phyloP scores from a whole-genome alignment of 2,329 filamentous ascomycete species.

The Arthroderma sp. region DNA sequence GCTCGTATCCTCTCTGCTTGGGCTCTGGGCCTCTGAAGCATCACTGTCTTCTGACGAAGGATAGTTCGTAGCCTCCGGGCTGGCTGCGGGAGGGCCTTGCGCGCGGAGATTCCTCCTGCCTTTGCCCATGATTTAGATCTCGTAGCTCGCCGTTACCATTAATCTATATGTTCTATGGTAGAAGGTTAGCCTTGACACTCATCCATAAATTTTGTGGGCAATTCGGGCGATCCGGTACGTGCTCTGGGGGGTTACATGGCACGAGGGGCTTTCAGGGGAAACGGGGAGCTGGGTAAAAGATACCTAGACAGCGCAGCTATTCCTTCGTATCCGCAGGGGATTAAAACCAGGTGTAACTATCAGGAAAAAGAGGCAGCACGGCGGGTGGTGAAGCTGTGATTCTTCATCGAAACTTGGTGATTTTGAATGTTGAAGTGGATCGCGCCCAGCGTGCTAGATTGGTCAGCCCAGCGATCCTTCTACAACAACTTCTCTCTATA shows the following conservation, averaged over 20 bases:
- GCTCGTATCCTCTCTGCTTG: constrained; percentile 34
- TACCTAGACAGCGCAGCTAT: background rate
- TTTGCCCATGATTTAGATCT: constrained; percentile 35
- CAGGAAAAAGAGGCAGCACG: background rate
- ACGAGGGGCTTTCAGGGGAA: background rate
- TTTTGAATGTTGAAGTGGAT: background rate
- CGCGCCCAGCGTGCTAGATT: background rate
- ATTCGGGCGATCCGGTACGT: background rate
- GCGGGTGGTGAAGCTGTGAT: background rate
- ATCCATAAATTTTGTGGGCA: background rate
- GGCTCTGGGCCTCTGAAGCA: constrained; percentile 41
- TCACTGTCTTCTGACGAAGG: constrained; percentile 47
- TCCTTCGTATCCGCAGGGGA: background rate
- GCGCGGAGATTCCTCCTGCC: constrained; percentile 51
- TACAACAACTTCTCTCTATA: background rate
- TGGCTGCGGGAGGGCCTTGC: constrained; percentile 37
- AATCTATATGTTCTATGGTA: background rate
- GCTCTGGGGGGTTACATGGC: background rate
- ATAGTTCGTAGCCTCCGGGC: constrained; percentile 38
- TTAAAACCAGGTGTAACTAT: background rate
- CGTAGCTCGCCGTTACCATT: constrained; percentile 4
- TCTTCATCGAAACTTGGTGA: background rate
- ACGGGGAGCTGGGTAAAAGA: background rate
- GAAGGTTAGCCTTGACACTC: background rate
- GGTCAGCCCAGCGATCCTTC: background rate